Evolutionary conservation across 371 early-diverging fungal genomes (phyloP), one percentile per base, ranked within the genome.

Genomic region (Sporodiniella umbellata): DNA sequence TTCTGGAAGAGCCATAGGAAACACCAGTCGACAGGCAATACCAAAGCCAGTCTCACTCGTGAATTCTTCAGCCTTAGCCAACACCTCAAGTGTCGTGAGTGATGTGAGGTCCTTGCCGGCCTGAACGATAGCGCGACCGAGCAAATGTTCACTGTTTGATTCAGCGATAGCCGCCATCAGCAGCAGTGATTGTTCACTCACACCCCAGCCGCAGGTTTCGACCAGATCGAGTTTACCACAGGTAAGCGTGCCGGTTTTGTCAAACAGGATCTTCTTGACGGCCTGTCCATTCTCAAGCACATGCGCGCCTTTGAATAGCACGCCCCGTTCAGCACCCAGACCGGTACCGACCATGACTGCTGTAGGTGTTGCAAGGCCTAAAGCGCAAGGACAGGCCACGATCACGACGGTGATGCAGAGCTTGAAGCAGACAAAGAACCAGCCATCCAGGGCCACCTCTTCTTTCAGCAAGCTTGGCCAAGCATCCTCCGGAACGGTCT

Each of bases 291-390:
- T 78, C 57, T 94, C 95, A 45, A 97, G 64, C 8, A 92, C 81
- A 17, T 63, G 79, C 5, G 90, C 92, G 15, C 89, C 85, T 62
- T 93, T 93, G 71, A 93, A 91, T 35, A 93, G 58, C 23, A 93
- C 89, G 14, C 94, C 94, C 28, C 83, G 66, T 60, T 92, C 81
- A 11, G 97, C 97, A 17, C 95, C 95, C 0, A 96, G 87, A 21
- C 97, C 97, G 0, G 95, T 95, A 22, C 96, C 96, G 5, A 95
- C 96, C 96, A 97, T 96, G 24, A 97, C 93, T 0, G 96, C 97
- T 0, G 97, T 97, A 8, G 97, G 97, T 0, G 94, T 93, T 28
- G 94, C 89, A 33, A 97, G 76, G 5, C 97, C 96, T 15, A 97
- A 70, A 2, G 97, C 93, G 68, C 97, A 97, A 12, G 97, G 97